Evolutionary conservation across 2,329 filamentous ascomycete species (phyloP), one percentile per base, ranked within the genome.

Genomic region (Aaosphaeria arxii): DNA sequence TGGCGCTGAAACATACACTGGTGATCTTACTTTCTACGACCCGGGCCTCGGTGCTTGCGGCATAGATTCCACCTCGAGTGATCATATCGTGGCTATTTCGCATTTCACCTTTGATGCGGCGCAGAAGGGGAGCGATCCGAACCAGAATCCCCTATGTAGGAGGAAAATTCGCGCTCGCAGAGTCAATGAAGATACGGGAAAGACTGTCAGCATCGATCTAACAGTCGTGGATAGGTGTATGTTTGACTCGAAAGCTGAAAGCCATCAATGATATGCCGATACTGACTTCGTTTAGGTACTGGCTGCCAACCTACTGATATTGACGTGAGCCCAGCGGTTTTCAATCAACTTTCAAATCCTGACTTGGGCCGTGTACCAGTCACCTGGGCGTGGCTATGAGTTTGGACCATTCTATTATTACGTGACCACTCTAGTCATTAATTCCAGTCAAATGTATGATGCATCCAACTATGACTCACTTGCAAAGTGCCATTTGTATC

Each of bases 31-130:
- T 1, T 91, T 84, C 71, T 91, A 87, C 66, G 71, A 74, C 13
- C 81, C 86, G 0, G 80, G 69, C 0, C 75, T 89, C 4, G 88
- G 88, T 9, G 84, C 87, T 0, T 92, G 89, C 63, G 88, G 88
- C 5, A 68, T 78, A 31, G 75, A 70, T 1, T 82, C 80, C 45
- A 68, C 63, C 1, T 72, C 76, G 6, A 69, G 65, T 6, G 85
- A 90, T 48, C 62, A 77, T 48, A 80, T 91, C 38, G 85, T 81
- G 33, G 81, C 88, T 1, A 77, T 92, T 0, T 86, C 85, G 2
- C 80, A 85, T 58, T 61, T 77, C n/a, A 63, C 88, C 4, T 92
- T 82, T 61, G 87, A 91, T 64, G 77, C 81, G 0, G 74, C 74
- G 1, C 70, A 72, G 42, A 71, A 66, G 4, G 77, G 74, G 28